A percentile compares a stretch with the other conserved stretches of the same genome.
Evolutionary conservation across 805 yeast species (phyloP).

Genomic region (Ogataea pignaliae): DNA sequence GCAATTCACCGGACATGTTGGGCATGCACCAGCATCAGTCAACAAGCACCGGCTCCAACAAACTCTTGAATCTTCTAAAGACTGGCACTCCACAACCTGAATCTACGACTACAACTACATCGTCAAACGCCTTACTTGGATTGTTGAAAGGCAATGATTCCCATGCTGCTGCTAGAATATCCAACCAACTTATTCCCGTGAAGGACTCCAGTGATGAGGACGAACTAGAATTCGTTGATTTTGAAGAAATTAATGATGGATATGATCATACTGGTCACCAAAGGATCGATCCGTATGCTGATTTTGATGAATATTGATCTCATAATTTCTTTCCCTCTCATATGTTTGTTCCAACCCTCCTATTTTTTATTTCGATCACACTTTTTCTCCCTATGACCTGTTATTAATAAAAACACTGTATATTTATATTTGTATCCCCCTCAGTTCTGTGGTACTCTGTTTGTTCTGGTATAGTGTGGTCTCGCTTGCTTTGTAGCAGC

Average conservation of each 20-base stretch:
- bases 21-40: neutral
- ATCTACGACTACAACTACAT: neutral
- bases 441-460: too few species aligned
- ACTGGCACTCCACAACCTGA: neutral
- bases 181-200: neutral
- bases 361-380: too few species aligned
- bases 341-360: too few species aligned
- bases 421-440: too few species aligned
- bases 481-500: too few species aligned
- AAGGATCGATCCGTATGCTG: slow-evolving; percentile 17
- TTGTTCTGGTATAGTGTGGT: too few species aligned
- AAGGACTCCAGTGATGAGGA: slow-evolving; percentile 8
- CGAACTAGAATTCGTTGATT: slow-evolving; percentile 18
- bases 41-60: neutral
- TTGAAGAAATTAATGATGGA: slow-evolving; percentile 21
- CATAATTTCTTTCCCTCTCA: too few species aligned
- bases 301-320: slow-evolving; percentile 11
- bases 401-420: too few species aligned
- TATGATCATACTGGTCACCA: slow-evolving; percentile 17
- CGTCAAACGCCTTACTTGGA: neutral
- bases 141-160: neutral
- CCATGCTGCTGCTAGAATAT: neutral
- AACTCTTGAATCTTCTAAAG: slow-evolving; percentile 4
- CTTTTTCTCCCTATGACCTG: too few species aligned
- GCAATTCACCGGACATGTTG: neutral